A percentile compares a stretch with the other conserved stretches of the same genome.
phyloP scores from a whole-genome alignment of 371 early-diverging fungal species.

The Coemansia sp. region DNA sequence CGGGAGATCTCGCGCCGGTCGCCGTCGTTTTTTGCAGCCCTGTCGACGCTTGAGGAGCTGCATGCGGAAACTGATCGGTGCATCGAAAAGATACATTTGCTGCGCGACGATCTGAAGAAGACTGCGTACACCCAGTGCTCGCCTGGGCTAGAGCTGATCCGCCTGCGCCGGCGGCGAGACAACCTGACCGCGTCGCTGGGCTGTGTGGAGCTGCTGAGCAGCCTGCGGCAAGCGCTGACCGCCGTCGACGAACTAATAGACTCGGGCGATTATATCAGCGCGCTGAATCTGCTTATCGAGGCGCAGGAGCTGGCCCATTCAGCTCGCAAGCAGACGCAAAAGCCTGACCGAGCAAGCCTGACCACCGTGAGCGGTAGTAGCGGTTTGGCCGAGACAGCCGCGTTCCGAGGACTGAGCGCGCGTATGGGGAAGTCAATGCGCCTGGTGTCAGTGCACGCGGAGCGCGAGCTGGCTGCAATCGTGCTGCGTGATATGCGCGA shows the following conservation, averaged over 20 bases:
- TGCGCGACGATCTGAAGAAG: conserved; percentile 67
- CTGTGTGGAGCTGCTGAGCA: conserved; percentile 65
- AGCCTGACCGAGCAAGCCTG: neutral
- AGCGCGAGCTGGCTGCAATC: conserved; percentile 41
- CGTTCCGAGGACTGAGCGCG: conserved; percentile 23
- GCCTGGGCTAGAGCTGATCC: conserved; percentile 79
- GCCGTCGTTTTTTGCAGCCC: conserved; percentile 88
- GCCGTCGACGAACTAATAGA: conserved; percentile 77
- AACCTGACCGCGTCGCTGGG: conserved; percentile 68
- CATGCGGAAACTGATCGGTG: conserved; percentile 86
- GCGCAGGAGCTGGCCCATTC: conserved; percentile 53
- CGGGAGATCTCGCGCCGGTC: conserved; percentile 88
- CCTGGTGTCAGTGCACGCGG: conserved; percentile 27
- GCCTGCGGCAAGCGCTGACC: conserved; percentile 74
- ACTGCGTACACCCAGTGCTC: conserved; percentile 66
- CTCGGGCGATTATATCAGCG: conserved; percentile 80
- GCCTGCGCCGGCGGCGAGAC: conserved; percentile 67
- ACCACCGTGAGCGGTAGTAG: neutral
- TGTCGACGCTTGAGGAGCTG: conserved; percentile 85
- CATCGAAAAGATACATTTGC: conserved; percentile 73
- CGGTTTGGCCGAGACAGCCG: conserved; percentile 6
- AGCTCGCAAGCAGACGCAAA: neutral
- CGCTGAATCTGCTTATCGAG: conserved; percentile 81
- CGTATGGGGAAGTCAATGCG: conserved; percentile 18
- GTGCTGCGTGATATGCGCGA: conserved; percentile 49